phyloP scores from a whole-genome alignment of 2,329 filamentous ascomycete species.

The Myriosclerotinia duriaeana region DNA sequence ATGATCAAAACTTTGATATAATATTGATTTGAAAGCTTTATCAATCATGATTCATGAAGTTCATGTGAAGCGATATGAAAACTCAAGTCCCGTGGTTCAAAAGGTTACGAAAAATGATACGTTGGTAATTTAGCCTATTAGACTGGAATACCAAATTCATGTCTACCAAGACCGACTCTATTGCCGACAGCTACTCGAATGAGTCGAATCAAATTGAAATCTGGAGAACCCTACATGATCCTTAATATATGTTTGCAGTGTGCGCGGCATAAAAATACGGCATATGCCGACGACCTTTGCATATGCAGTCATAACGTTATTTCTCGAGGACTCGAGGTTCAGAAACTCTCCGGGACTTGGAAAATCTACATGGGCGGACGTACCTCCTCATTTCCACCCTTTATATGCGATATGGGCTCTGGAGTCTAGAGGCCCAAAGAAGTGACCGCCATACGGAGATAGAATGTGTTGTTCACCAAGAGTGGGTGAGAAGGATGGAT shows the following conservation, averaged over 20 bases:
- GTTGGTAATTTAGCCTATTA: constrained; percentile 9
- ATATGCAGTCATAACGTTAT: not conserved
- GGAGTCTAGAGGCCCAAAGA: not conserved
- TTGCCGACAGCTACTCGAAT: not conserved
- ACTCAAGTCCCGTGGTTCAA: not conserved
- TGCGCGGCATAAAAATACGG: not conserved
- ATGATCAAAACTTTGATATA: constrained; percentile 9
- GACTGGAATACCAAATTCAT: not conserved
- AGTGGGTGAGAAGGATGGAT: not conserved
- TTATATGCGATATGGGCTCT: not conserved
- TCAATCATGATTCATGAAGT: not conserved
- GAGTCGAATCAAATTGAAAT: constrained; percentile 5
- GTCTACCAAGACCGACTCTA: not conserved
- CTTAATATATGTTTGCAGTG: not conserved
- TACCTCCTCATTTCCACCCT: not conserved
- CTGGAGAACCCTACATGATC: constrained; percentile 5
- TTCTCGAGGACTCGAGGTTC: not conserved
- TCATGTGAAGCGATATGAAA: not conserved
- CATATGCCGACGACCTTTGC: constrained; percentile 1
- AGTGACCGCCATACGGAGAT: not conserved
- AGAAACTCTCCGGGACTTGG: not conserved
- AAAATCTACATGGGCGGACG: not conserved
- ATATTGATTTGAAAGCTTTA: not conserved
- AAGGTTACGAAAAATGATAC: not conserved
- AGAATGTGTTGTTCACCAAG: not conserved